phyloP scores from a whole-genome alignment of 2,329 filamentous ascomycete species.

The Talaromyces sp. region DNA sequence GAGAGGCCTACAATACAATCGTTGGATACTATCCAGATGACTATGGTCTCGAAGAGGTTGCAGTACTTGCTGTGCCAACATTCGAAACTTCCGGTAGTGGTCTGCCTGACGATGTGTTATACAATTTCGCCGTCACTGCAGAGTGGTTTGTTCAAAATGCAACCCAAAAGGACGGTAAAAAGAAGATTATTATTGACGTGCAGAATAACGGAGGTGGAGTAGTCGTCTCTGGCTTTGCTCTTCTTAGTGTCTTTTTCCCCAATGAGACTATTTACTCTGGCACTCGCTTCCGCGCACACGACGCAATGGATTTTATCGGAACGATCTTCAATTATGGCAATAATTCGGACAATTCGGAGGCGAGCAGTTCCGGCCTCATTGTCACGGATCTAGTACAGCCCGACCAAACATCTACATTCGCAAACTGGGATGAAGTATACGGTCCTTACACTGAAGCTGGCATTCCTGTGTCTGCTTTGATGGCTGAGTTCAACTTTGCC shows the following conservation, averaged over 20 bases:
- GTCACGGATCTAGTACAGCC: slow-evolving; percentile 21
- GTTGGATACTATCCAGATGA: slow-evolving; percentile 49
- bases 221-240: slow-evolving; percentile 48
- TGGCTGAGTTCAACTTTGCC: slow-evolving; percentile 31
- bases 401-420: slow-evolving; percentile 37
- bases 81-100: slow-evolving; percentile 24
- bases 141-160: slow-evolving; percentile 30
- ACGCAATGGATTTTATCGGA: slow-evolving; percentile 40
- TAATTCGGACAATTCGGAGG: slow-evolving; percentile 15
- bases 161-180: slow-evolving; percentile 47
- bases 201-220: slow-evolving; percentile 61
- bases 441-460: slow-evolving; percentile 34
- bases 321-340: slow-evolving; percentile 24
- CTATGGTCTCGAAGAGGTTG: slow-evolving; percentile 44
- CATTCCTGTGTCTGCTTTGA: slow-evolving; percentile 26
- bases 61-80: slow-evolving; percentile 42
- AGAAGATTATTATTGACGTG: slow-evolving; percentile 65
- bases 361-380: background rate
- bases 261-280: slow-evolving; percentile 45
- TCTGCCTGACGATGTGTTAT: slow-evolving; percentile 9
- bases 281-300: slow-evolving; percentile 49
- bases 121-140: slow-evolving; percentile 24
- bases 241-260: slow-evolving; percentile 58
- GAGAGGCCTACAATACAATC: slow-evolving; percentile 31
- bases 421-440: slow-evolving; percentile 46